These are phyloP conservation scores for Cochlearia excelsa DNA, from an alignment of 345 rosid genomes.

Conservation along the genomic window DNA sequence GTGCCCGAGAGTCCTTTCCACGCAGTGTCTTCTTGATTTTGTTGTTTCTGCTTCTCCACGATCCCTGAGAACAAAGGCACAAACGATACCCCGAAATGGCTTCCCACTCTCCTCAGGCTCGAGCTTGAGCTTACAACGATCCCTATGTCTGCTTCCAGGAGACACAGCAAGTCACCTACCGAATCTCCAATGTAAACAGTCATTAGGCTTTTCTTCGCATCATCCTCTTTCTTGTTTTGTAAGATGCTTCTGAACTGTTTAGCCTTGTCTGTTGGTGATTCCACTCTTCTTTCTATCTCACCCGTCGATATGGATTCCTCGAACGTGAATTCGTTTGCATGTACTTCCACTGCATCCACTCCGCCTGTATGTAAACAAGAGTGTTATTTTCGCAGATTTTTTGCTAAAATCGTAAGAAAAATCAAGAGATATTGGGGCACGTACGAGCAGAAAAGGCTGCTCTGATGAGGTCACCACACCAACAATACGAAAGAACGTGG, in stretches of 20 bases:
- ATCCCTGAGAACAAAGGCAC: constrained; percentile 66
- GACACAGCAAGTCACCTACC: constrained; percentile 87
- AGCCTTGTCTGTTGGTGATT: constrained; percentile 76
- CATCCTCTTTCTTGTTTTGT: constrained; percentile 28
- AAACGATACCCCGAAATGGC: constrained; percentile 82
- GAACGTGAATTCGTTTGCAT: constrained; percentile 75
- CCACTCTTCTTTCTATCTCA: constrained; percentile 59
- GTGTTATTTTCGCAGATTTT: constrained; percentile 16
- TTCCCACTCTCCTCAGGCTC: constrained; percentile 79
- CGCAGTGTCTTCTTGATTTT: constrained; percentile 40
- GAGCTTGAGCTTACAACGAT: constrained; percentile 78
- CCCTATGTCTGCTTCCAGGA: constrained; percentile 89
- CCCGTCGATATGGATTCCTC: constrained; percentile 74
- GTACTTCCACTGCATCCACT: constrained; percentile 53
- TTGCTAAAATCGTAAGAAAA: neutral
- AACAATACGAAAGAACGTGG: constrained; percentile 87
- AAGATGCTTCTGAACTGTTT: constrained; percentile 55
- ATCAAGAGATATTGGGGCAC: neutral
- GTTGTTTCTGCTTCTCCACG: constrained; percentile 69
- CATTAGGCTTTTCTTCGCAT: constrained; percentile 41
- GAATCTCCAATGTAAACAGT: constrained; percentile 88
- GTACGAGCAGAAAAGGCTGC: constrained; percentile 68
- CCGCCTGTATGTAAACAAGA: constrained; percentile 47
- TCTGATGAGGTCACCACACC: constrained; percentile 94
- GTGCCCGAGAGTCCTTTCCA: constrained; percentile 77